Percentiles rank a stretch among this genome's conserved stretches.
Evolutionary conservation across 306 rosid species (phyloP).

Genomic region (Senna tora): DNA sequence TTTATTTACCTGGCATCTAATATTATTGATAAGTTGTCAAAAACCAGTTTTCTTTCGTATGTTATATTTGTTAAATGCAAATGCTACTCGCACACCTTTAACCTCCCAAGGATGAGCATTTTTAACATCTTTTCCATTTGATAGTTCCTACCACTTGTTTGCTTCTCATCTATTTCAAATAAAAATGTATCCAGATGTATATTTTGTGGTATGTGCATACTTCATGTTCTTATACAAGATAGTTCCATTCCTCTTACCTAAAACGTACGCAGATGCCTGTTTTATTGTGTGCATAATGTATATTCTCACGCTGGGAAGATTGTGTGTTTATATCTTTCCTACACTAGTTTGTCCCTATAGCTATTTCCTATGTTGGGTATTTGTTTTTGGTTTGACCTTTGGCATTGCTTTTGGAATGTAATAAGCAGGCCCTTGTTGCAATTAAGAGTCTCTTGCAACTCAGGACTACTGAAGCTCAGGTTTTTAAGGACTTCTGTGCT

Average conservation of each 20-base stretch:
- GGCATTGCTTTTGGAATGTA: constrained; percentile 29
- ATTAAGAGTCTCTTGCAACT: constrained; percentile 75
- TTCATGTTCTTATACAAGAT: not conserved
- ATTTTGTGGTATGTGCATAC: not conserved
- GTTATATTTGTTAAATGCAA: constrained; percentile 9
- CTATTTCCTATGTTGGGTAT: constrained; percentile 24
- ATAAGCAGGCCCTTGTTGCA: constrained; percentile 68
- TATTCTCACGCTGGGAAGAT: not conserved
- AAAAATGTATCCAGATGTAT: not conserved
- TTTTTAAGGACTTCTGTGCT: constrained; percentile 65
- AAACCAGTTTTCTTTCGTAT: constrained; percentile 5
- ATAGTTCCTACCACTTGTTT: not conserved
- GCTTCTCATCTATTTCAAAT: constrained; percentile 4
- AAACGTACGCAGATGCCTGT: too few species aligned
- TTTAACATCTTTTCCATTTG: constrained; percentile 10
- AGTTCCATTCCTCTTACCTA: too few species aligned
- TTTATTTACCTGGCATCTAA: constrained; percentile 28
- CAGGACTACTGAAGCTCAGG: constrained; percentile 61
- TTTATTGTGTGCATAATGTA: too few species aligned
- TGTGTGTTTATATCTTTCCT: constrained; percentile 7
- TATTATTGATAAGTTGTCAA: constrained; percentile 9
- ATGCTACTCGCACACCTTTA: constrained; percentile 14
- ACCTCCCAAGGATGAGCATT: constrained; percentile 25
- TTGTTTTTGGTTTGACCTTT: constrained; percentile 35
- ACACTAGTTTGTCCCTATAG: constrained; percentile 1